Conservation (phyloP, 2,329 filamentous ascomycete species). For the Endothia cerciana region DNA sequence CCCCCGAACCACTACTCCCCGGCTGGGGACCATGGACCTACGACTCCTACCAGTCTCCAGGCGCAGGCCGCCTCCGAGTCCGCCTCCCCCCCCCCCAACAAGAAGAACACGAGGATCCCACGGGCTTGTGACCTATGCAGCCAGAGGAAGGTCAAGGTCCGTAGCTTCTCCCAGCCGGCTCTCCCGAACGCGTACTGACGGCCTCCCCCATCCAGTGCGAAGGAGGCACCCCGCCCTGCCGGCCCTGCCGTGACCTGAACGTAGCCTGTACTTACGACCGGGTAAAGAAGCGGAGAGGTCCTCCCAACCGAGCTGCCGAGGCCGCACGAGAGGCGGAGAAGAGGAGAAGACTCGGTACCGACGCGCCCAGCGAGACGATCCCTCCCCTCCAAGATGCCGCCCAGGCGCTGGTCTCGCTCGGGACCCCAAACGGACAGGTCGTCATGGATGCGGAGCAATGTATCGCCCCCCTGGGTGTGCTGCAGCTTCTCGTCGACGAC, state of each 20-base stretch:
- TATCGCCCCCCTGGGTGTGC: conserved; percentile 70
- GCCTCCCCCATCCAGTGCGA: conserved; percentile 47
- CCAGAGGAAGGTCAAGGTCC: conserved; percentile 62
- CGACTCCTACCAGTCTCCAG: conserved; percentile 14
- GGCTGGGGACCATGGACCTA: conserved; percentile 14
- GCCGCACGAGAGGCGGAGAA: conserved; percentile 56
- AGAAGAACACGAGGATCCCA: conserved; percentile 58
- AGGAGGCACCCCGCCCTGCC: conserved; percentile 59
- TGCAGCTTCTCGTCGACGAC: conserved; percentile 75
- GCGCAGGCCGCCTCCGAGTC: conserved; percentile 5
- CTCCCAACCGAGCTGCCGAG: conserved; percentile 62
- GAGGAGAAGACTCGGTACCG: conserved; percentile 45
- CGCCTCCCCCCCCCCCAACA: conserved; percentile 1
- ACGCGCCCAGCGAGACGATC: conserved; percentile 32
- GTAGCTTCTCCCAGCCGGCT: conserved; percentile 11
- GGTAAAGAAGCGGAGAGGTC: conserved; percentile 61
- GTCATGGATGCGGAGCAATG: conserved; percentile 62
- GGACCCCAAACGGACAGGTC: conserved; percentile 39
- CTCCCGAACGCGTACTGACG: conserved; percentile 23
- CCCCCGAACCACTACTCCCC: conserved; percentile 16
- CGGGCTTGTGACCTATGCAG: conserved; percentile 66
- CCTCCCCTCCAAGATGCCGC: conserved; percentile 52
- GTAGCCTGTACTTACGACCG: conserved; percentile 63
- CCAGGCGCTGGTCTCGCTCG: conserved; percentile 53
- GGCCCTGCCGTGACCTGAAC: conserved; percentile 58